Evolutionary conservation across 2,329 filamentous ascomycete species (phyloP).

Genomic region (Aspergillus sp.): DNA sequence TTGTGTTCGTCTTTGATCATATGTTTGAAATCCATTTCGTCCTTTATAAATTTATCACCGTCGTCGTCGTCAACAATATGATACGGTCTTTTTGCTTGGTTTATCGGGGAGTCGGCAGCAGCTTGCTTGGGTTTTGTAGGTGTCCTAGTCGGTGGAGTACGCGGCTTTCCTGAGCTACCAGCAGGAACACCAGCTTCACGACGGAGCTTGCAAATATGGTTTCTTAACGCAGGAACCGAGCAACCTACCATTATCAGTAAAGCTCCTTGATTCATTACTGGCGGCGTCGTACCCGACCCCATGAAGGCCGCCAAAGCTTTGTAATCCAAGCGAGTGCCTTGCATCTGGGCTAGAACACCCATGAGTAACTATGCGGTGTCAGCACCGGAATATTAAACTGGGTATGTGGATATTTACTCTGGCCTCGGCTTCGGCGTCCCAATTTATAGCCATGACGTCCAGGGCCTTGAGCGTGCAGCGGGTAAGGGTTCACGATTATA

Average conservation of each 20-base stretch:
- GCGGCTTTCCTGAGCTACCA: not conserved
- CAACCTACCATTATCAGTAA: not conserved
- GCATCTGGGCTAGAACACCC: constrained; percentile 3
- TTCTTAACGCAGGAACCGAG: not conserved
- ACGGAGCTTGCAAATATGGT: constrained; percentile 7
- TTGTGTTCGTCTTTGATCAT: constrained; percentile 5
- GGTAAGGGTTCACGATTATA: too few species aligned
- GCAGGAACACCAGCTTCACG: not conserved
- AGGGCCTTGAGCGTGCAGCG: too few species aligned
- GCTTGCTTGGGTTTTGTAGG: not conserved
- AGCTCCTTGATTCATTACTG: not conserved
- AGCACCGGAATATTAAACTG: not conserved
- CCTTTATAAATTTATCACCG: not conserved
- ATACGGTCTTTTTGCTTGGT: not conserved
- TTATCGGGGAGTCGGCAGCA: not conserved
- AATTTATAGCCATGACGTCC: not conserved
- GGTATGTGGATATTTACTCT: not conserved
- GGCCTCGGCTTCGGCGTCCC: constrained; percentile 4
- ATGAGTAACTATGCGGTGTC: constrained; percentile 5
- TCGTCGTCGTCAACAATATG: not conserved
- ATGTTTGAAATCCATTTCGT: not conserved
- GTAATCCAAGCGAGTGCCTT: constrained; percentile 1
- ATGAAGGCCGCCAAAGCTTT: constrained; percentile 1
- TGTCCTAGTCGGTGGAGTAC: not conserved
- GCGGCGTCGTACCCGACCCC: constrained; percentile 1